Evolutionary conservation across 768 basidiomycete genomes (phyloP).

Genomic region (Boletus reticuloceps): DNA sequence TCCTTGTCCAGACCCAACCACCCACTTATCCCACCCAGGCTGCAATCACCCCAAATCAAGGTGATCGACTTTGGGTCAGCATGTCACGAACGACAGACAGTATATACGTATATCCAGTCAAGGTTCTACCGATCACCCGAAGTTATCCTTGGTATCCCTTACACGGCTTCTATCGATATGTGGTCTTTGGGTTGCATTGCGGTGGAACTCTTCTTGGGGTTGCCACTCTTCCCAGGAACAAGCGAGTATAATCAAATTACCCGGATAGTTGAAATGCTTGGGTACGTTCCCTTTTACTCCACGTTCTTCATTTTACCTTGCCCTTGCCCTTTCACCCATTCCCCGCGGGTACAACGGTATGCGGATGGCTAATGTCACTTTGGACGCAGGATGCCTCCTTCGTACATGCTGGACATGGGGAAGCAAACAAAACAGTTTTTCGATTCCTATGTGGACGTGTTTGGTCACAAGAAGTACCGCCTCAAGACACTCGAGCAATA

Average conservation of each 20-base stretch:
- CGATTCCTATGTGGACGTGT: slow-evolving; percentile 70
- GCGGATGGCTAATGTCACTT: slow-evolving; percentile 1
- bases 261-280: slow-evolving; percentile 96
- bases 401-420: slow-evolving; percentile 92
- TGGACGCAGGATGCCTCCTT: slow-evolving; percentile 71
- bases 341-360: neutral
- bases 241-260: slow-evolving; percentile 99
- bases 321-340: neutral
- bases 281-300: slow-evolving; percentile 51
- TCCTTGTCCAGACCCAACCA: neutral
- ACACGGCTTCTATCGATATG: slow-evolving; percentile 97
- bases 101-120: slow-evolving; percentile 99
- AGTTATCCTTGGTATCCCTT: slow-evolving; percentile 91
- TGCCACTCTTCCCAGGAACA: slow-evolving; percentile 96
- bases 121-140: slow-evolving; percentile 98
- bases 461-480: slow-evolving; percentile 79
- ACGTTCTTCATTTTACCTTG: neutral
- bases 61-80: slow-evolving; percentile 99
- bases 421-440: slow-evolving; percentile 97
- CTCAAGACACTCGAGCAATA: slow-evolving; percentile 95
- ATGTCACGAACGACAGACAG: slow-evolving; percentile 98
- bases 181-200: slow-evolving; percentile 99
- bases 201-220: slow-evolving; percentile 93
- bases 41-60: slow-evolving; percentile 97
- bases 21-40: slow-evolving; percentile 40